A percentile compares a stretch with the other conserved stretches of the same genome.
Evolutionary conservation across 1,139 yeast genomes (phyloP).

Genomic region (Hansenula lynferdii): DNA sequence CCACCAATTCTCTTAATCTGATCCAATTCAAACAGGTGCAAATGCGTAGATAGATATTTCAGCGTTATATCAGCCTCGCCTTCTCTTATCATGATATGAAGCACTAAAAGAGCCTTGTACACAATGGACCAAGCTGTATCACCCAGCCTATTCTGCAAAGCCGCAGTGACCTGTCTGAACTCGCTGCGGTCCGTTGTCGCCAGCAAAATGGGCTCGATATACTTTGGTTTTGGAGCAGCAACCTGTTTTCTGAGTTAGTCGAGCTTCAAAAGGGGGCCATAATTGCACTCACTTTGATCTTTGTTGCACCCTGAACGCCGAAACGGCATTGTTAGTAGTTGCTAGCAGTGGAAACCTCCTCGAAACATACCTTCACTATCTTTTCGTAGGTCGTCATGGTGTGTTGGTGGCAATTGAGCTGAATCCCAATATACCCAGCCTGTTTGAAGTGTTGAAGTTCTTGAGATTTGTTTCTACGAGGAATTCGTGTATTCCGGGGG

Average conservation of each 20-base stretch:
- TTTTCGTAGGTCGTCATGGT: slow-evolving; percentile 50
- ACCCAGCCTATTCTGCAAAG: slow-evolving; percentile 54
- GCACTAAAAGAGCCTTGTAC: slow-evolving; percentile 76
- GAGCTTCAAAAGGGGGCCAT: slow-evolving; percentile 10
- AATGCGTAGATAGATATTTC: slow-evolving; percentile 54
- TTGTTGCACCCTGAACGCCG: slow-evolving; percentile 53
- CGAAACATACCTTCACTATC: slow-evolving; percentile 43
- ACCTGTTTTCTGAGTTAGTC: slow-evolving; percentile 34
- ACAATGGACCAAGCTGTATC: slow-evolving; percentile 90
- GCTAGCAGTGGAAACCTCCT: no score
- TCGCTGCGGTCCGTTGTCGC: slow-evolving; percentile 62
- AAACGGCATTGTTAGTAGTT: slow-evolving; percentile 26
- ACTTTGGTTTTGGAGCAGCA: slow-evolving; percentile 98
- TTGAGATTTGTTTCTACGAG: background rate
- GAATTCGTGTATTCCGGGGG: no score
- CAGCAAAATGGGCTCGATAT: slow-evolving; percentile 85
- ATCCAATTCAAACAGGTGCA: slow-evolving; percentile 51
- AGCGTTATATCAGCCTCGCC: slow-evolving; percentile 75
- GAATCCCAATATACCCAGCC: background rate
- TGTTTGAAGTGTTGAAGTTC: background rate
- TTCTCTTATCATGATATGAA: slow-evolving; percentile 89
- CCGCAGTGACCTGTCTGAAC: slow-evolving; percentile 63
- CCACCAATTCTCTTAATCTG: slow-evolving; percentile 33
- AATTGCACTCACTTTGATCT: slow-evolving; percentile 32
- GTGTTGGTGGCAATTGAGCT: background rate